phyloP scores from a whole-genome alignment of 148 eudicot genomes.

The Vaccinium macrocarpon region DNA sequence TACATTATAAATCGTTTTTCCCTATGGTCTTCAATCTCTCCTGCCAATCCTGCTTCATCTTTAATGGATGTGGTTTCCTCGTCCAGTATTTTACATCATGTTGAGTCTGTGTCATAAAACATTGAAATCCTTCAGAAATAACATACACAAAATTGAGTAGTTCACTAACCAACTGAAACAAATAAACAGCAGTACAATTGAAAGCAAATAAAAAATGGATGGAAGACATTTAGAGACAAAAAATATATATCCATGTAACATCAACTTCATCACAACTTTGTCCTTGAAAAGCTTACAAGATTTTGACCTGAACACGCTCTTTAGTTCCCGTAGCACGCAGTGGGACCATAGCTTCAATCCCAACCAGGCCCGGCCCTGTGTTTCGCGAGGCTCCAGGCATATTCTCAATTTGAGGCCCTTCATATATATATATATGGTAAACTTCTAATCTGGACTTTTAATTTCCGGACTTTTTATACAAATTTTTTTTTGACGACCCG shows the following conservation, averaged over 20 bases:
- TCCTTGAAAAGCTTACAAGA: background rate
- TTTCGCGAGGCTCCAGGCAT: no score
- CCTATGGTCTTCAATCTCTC: conserved; percentile 69
- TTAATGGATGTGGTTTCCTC: conserved; percentile 52
- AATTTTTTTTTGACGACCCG: no score
- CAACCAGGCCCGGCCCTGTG: no score
- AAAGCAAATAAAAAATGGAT: background rate
- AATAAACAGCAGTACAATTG: background rate
- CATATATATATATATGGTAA: no score
- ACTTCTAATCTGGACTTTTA: no score
- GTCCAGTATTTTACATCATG: conserved; percentile 42
- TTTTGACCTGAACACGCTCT: background rate
- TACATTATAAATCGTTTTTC: no score
- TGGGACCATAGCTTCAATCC: no score
- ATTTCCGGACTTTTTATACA: no score
- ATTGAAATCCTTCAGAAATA: background rate
- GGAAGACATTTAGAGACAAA: background rate
- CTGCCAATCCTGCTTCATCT: conserved; percentile 80
- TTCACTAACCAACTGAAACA: background rate
- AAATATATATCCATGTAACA: background rate
- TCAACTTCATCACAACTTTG: background rate
- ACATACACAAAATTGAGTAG: background rate
- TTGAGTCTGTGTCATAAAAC: conserved; percentile 29
- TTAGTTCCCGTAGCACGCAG: no score
- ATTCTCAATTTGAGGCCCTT: no score